These are phyloP conservation scores for Podospora appendiculata DNA, from an alignment of 495 filamentous ascomycete genomes.

Conservation along the genomic window DNA sequence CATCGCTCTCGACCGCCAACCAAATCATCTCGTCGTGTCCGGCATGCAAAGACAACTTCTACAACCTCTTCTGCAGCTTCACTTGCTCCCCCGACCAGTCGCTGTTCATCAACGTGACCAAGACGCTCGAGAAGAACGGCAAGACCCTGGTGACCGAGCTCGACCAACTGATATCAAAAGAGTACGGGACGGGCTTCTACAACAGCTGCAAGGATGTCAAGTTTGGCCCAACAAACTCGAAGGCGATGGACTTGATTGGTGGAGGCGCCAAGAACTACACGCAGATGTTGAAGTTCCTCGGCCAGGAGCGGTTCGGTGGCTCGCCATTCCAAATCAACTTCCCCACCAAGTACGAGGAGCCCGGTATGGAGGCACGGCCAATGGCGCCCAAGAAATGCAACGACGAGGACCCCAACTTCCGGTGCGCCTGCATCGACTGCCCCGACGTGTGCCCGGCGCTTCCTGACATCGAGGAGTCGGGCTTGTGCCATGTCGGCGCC, in stretches of 20 bases:
- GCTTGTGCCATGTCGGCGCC: slow-evolving; percentile 73
- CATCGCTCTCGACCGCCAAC: slow-evolving; percentile 79
- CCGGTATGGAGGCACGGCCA: slow-evolving; percentile 55
- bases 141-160: slow-evolving; percentile 78
- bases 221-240: slow-evolving; percentile 84
- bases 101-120: slow-evolving; percentile 88
- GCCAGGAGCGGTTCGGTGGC: slow-evolving; percentile 77
- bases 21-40: slow-evolving; percentile 86
- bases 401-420: slow-evolving; percentile 71
- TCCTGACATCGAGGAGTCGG: slow-evolving; percentile 56
- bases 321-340: slow-evolving; percentile 98
- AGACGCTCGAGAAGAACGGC: slow-evolving; percentile 54
- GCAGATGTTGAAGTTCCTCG: slow-evolving; percentile 82
- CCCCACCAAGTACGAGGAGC: slow-evolving; percentile 53
- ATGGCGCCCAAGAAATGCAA: slow-evolving; percentile 78
- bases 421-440: slow-evolving; percentile 92
- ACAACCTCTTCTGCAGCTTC: slow-evolving; percentile 94
- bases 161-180: slow-evolving; percentile 79
- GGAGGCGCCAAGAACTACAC: slow-evolving; percentile 88
- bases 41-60: slow-evolving; percentile 95
- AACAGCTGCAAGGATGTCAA: slow-evolving; percentile 98
- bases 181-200: slow-evolving; percentile 86
- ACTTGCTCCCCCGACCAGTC: slow-evolving; percentile 97
- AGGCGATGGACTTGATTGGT: slow-evolving; percentile 90
- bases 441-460: slow-evolving; percentile 74